Evolutionary conservation across 176 grass and related monocot genomes (phyloP), one percentile per base, ranked within the genome.

Genomic region (Ensete ventricosum): DNA sequence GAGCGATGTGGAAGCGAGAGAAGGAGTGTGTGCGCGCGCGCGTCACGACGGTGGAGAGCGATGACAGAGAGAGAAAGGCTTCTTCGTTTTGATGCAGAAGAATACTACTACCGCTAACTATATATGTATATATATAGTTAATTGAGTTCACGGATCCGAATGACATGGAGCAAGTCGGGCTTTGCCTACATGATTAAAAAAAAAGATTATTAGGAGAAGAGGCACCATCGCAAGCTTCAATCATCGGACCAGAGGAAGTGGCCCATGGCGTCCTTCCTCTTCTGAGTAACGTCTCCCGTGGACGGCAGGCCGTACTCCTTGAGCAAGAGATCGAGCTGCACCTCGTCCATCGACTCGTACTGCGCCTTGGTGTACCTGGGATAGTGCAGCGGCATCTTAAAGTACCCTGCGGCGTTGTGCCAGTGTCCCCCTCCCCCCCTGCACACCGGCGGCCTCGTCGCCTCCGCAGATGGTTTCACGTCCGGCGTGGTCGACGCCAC

Each of bases 381-480:
- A 24, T 80, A 80, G 52, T 73, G 66, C 24, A 80, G 16, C 26
- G 78, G 78, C 78, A 73, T 71, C 67, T 52, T 80, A n/a, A 59
- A 80, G 66, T 10, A 76, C 5, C 16, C 66, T 29, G 66, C 11
- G 11, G 4, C 9, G 66, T 68, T 68, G 29, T 68, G 66, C 66
- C 66, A 49, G 7, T 68, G 66, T 1, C 66, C 66, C n/a, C n/a
- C n/a, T n/a, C n/a, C n/a, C 23, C 14, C 66, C 23, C 14, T 14
- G 5, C 2, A 7, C 27, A 2, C 27, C 66, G 63, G 11, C 23
- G 63, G 1, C 23, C 10, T 13, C 63, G 34, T 68, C 66, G 27
- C 66, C 1, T 26, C 66, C 20, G 0, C 8, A 26, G 14, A 9
- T 19, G 26, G 2, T 29, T 2, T 6, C 57, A 16, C 17, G 14